Conservation (phyloP, 139 green algal species). For the Tetratostichococcus sp. region DNA sequence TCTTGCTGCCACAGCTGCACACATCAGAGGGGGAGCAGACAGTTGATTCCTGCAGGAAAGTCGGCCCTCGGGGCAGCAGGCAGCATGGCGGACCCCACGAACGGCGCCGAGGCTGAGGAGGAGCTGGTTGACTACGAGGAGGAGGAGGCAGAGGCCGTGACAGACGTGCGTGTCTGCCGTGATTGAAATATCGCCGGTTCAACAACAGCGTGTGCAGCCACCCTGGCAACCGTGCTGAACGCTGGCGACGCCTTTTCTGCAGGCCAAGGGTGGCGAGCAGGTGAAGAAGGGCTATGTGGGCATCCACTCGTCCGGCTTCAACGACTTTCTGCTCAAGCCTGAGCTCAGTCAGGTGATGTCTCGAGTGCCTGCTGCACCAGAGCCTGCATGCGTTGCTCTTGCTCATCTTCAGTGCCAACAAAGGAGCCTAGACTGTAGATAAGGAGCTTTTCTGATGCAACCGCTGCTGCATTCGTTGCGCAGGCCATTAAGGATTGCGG, state of each 20-base stretch:
- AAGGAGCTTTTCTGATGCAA: no score
- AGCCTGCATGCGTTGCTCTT: no score
- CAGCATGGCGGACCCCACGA: conserved; percentile 28
- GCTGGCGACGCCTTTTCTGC: no score
- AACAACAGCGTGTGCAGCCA: conserved; percentile 21
- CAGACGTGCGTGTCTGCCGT: neutral
- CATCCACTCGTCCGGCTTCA: conserved; percentile 96
- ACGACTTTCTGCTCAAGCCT: conserved; percentile 95
- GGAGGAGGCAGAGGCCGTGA: conserved; percentile 59
- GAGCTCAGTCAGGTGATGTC: conserved; percentile 80
- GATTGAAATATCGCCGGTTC: no score
- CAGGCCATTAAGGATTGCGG: conserved; percentile 92
- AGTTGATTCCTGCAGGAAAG: neutral
- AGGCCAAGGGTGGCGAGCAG: conserved; percentile 46
- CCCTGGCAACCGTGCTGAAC: conserved; percentile 41
- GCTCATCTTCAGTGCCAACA: no score
- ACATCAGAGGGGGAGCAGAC: neutral
- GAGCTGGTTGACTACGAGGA: conserved; percentile 87
- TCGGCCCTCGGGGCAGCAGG: neutral
- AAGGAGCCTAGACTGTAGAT: no score
- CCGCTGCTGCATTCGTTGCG: no score
- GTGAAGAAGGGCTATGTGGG: conserved; percentile 89
- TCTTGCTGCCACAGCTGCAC: no score
- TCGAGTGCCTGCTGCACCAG: no score
- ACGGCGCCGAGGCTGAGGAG: conserved; percentile 36